Evolutionary conservation across 2,329 filamentous ascomycete genomes (phyloP).

Genomic region (Colletotrichum falcatum): DNA sequence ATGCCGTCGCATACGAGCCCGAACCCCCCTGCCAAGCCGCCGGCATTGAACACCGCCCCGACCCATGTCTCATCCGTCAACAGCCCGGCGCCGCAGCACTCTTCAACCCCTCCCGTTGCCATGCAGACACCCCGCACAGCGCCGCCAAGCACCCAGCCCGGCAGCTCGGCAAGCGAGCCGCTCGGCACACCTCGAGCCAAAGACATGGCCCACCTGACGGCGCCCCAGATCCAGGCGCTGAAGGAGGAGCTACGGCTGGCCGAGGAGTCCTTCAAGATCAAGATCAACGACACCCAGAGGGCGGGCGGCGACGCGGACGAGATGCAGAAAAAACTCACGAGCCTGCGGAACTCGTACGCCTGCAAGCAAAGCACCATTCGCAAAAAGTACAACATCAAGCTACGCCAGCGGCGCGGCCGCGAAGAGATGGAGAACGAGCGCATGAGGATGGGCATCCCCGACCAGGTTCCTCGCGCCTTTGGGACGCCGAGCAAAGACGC

Average conservation of each 20-base stretch:
- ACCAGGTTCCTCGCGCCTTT: constrained; percentile 5
- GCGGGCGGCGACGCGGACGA: neutral
- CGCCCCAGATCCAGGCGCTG: constrained; percentile 42
- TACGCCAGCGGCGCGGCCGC: constrained; percentile 61
- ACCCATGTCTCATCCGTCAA: neutral
- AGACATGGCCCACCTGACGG: constrained; percentile 31
- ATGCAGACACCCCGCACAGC: constrained; percentile 10
- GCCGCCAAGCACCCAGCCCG: neutral
- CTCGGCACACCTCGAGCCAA: constrained; percentile 24
- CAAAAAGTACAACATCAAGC: constrained; percentile 68
- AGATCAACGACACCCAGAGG: constrained; percentile 16
- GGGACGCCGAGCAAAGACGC: neutral
- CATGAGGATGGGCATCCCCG: constrained; percentile 49
- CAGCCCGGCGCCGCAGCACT: constrained; percentile 7
- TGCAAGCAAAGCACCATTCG: constrained; percentile 68
- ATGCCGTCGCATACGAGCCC: neutral
- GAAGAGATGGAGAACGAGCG: constrained; percentile 60
- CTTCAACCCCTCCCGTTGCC: neutral
- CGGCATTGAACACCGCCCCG: neutral
- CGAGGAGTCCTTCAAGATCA: constrained; percentile 45
- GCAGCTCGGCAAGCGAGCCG: neutral
- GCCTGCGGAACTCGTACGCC: constrained; percentile 64
- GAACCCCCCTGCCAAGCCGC: constrained; percentile 14
- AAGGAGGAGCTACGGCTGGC: constrained; percentile 53
- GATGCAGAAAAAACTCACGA: constrained; percentile 49